Base-by-base conservation (phyloP, 352 stramenopile genomes). In the Elongisporangium prolatum region DNA sequence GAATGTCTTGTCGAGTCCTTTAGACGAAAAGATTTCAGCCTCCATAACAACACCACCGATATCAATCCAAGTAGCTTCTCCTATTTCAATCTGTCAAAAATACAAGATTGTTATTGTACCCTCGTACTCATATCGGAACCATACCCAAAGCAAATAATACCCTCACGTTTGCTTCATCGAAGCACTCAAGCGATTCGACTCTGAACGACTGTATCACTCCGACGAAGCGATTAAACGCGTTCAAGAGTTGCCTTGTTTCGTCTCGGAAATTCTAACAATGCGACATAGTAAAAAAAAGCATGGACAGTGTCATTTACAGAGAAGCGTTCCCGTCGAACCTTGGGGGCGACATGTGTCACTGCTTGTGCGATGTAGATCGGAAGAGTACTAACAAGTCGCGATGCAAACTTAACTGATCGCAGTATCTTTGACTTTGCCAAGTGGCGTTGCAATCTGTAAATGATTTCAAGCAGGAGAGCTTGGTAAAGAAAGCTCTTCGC, bases 401-500 rank as follows among this genome's bases (percentile, higher is more conserved):
- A 20, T 28, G 40, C 49, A 1, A 65, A 17, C 18, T 40, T 25
- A 20, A 9, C 24, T 56, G 11, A 17, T 44, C 53, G 16, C 21
- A 6, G 6, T 50, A 18, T 64, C 37, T 21, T 57, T 21, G 2
- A 21, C 44, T 55, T 71, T 78, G 44, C 60, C 17, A 54, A 50
- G 10, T 68, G 56, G 11, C 70, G 67, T 47, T 67, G 50, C 2
- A 75, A 48, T 50, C 70, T 50, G 56, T 74, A 79, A 2, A 65
- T 44, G 9, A 79, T 25, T 44, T 79, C 71, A 10, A 79, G 54
- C 0, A 75, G 20, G 4, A 79, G 59, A 18, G 71, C 67, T 47
- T 75, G 21, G 28, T 64, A 75, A 28, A 64, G 64, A 25, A 79
- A 79, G 21, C 67, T 75, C 40, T 74, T 73, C 21, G 58, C 57